Conservation (phyloP, 1,284 basidiomycete genomes). For the Ustilago cynodontis region DNA sequence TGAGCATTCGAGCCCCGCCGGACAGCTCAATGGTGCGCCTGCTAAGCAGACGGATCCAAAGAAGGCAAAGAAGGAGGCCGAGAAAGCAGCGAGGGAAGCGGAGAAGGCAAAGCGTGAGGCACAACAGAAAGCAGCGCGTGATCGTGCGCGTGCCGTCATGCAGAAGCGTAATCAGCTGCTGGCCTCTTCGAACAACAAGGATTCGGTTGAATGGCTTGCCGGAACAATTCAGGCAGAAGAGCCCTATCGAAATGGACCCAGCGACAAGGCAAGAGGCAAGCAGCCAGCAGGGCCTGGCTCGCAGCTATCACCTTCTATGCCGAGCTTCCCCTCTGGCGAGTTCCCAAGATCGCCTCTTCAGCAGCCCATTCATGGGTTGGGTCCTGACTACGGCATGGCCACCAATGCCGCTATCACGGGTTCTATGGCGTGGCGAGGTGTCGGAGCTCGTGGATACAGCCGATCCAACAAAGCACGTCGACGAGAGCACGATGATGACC, state of each 20-base stretch:
- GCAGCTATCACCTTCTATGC: slow-evolving; percentile 50
- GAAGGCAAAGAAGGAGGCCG: slow-evolving; percentile 89
- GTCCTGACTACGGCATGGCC: slow-evolving; percentile 41
- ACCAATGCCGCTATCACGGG: slow-evolving; percentile 33
- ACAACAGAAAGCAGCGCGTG: slow-evolving; percentile 77
- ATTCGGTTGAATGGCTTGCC: slow-evolving; percentile 64
- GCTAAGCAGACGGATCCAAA: slow-evolving; percentile 77
- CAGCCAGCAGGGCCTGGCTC: slow-evolving; percentile 49
- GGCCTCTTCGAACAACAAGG: slow-evolving; percentile 56
- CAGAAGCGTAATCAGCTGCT: slow-evolving; percentile 77
- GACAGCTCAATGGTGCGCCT: slow-evolving; percentile 70
- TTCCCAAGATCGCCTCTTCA: slow-evolving; percentile 47
- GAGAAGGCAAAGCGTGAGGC: slow-evolving; percentile 87
- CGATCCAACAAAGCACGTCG: slow-evolving; percentile 47
- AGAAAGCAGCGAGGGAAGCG: slow-evolving; percentile 82
- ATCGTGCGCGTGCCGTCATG: slow-evolving; percentile 94
- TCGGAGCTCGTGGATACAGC: slow-evolving; percentile 35
- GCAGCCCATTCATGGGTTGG: slow-evolving; percentile 29
- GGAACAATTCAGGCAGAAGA: slow-evolving; percentile 42
- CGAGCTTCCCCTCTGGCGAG: slow-evolving; percentile 41
- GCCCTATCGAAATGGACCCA: slow-evolving; percentile 33
- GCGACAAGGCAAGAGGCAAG: slow-evolving; percentile 63
- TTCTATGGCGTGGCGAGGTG: slow-evolving; percentile 52
- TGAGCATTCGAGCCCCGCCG: slow-evolving; percentile 38
- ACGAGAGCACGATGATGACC: slow-evolving; percentile 57